Evolutionary conservation across 805 yeast genomes (phyloP).

Genomic region (Kazachstania africana): DNA sequence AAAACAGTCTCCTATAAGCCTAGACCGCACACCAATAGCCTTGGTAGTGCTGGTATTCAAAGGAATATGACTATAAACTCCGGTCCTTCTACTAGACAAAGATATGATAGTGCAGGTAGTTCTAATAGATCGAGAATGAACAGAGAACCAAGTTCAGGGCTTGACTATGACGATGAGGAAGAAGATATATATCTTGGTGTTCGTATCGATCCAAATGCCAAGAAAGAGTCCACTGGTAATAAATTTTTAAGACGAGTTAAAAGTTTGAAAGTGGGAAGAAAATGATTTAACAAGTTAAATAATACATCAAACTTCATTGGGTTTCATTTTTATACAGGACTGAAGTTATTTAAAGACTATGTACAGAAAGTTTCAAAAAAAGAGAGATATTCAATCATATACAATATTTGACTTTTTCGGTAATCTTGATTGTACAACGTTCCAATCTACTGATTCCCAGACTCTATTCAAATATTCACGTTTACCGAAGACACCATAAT

Average conservation of each 20-base stretch:
- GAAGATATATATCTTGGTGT: conserved; percentile 24
- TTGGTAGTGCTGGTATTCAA: conserved; percentile 9
- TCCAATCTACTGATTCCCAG: conserved; percentile 69
- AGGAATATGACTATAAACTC: conserved; percentile 7
- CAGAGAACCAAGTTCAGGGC: not conserved
- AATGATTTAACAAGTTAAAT: too few relatives aligned
- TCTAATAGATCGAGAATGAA: too few relatives aligned
- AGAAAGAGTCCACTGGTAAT: conserved; percentile 30
- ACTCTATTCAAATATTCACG: conserved; percentile 48
- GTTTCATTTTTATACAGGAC: too few relatives aligned
- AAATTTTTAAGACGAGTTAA: conserved; percentile 76
- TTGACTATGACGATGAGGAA: conserved; percentile 15
- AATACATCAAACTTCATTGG: too few relatives aligned
- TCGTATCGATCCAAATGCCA: conserved; percentile 17
- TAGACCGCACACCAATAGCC: conserved; percentile 3
- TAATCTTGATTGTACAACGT: conserved; percentile 40
- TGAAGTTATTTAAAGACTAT: too few relatives aligned
- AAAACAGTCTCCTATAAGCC: conserved; percentile 71
- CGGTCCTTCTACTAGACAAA: not conserved
- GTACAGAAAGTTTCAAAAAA: too few relatives aligned
- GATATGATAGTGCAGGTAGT: not conserved
- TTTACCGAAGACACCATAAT: conserved; percentile 72
- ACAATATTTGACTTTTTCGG: conserved; percentile 11
- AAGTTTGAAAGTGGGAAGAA: conserved; percentile 65
- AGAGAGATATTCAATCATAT: too few relatives aligned